Evolutionary conservation across 192 early-diverging fungal species (phyloP).

Genomic region (Spizellomyces sp.): DNA sequence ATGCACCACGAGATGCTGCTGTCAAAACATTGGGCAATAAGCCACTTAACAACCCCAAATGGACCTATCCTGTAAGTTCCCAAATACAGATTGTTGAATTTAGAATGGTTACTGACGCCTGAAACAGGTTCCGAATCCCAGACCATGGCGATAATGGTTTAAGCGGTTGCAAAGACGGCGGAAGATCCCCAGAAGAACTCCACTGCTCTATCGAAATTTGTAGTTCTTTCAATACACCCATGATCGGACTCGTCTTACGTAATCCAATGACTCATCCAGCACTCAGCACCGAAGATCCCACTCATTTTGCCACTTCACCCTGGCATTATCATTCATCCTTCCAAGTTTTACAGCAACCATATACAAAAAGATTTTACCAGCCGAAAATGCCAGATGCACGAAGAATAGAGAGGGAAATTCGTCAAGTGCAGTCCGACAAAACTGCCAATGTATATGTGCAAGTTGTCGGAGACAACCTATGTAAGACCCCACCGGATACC

Average conservation of each 20-base stretch:
- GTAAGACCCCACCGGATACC: neutral
- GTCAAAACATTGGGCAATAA: conserved; percentile 31
- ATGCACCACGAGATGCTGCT: conserved; percentile 41
- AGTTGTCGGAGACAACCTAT: conserved; percentile 39
- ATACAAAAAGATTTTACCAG: too few species aligned
- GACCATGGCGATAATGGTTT: conserved; percentile 30
- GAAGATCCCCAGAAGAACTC: too few species aligned
- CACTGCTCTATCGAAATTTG: too few species aligned
- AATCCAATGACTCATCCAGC: too few species aligned
- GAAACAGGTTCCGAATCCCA: conserved; percentile 46
- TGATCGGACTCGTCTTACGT: too few species aligned
- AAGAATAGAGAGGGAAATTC: conserved; percentile 45
- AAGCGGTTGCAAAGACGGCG: too few species aligned
- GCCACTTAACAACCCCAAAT: conserved; percentile 2
- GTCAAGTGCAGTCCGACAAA: conserved; percentile 37
- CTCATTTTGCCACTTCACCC: too few species aligned
- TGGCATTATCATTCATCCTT: too few species aligned
- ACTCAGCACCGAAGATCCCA: too few species aligned
- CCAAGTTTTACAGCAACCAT: too few species aligned
- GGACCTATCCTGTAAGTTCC: conserved; percentile 47
- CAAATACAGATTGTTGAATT: neutral
- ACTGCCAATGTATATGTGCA: conserved; percentile 32
- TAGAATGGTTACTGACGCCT: neutral
- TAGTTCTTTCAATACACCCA: too few species aligned
- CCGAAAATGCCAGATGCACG: conserved; percentile 21